Percentiles rank a stretch among this genome's conserved stretches.
Conservation (phyloP, 805 yeast species). For the Metschnikowia continentalis region DNA sequence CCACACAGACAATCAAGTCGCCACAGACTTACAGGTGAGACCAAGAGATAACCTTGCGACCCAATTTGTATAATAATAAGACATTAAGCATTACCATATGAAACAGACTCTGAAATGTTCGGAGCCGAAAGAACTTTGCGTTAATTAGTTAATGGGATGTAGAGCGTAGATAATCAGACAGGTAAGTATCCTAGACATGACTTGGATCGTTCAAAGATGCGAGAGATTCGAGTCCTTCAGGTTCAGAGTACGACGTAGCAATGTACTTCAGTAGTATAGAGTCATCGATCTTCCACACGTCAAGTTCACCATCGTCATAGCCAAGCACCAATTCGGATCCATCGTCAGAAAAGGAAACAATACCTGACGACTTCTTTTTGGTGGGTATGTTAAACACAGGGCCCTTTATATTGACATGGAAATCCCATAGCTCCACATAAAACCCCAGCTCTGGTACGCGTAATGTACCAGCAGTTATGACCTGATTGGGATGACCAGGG, state of each 20-base stretch:
- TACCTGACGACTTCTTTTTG: conserved; percentile 4
- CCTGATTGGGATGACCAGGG: conserved; percentile 12
- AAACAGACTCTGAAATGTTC: too few relatives aligned
- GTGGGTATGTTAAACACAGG: conserved; percentile 13
- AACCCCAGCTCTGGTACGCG: conserved; percentile 11
- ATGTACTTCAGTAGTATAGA: conserved; percentile 3
- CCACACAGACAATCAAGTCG: conserved; percentile 32
- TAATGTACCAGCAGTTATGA: conserved; percentile 12
- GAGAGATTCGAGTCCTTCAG: not conserved
- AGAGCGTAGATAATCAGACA: too few relatives aligned
- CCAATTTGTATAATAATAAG: conserved; percentile 14
- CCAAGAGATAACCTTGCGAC: conserved; percentile 39
- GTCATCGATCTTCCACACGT: conserved; percentile 13
- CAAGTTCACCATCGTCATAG: conserved; percentile 14
- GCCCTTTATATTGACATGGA: conserved; percentile 7
- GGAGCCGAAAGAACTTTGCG: not conserved
- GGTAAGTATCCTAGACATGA: too few relatives aligned
- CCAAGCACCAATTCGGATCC: conserved; percentile 13
- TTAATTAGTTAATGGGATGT: too few relatives aligned
- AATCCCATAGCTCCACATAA: conserved; percentile 17
- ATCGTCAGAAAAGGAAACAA: conserved; percentile 11
- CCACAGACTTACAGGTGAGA: conserved; percentile 54
- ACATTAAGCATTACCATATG: not conserved
- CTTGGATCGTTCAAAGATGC: not conserved
- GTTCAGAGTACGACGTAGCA: not conserved